Percentiles rank a stretch among this genome's conserved stretches.
These are phyloP conservation scores for Onygenales sp. DNA, from an alignment of 2,329 filamentous ascomycete genomes.

Conservation along the genomic window DNA sequence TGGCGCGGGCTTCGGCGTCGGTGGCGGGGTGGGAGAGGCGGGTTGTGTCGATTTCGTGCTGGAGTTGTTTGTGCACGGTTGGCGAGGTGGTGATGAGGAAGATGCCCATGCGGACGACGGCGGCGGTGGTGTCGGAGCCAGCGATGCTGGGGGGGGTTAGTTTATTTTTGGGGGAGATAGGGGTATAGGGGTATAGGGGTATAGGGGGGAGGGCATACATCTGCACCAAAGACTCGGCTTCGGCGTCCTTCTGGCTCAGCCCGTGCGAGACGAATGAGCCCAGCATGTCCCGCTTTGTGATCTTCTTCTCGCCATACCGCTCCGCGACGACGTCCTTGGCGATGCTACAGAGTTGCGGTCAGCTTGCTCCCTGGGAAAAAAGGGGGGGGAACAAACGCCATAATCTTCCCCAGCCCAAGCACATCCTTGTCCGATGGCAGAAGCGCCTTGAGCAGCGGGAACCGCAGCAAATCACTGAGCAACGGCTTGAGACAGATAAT, in stretches of 20 bases:
- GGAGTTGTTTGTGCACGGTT: conserved; percentile 8
- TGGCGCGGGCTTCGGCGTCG: conserved; percentile 11
- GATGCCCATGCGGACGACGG: conserved; percentile 10
- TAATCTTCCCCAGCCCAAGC: conserved; percentile 16
- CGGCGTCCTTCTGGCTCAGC: conserved; percentile 10
- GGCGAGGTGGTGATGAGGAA: conserved; percentile 11
- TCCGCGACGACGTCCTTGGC: conserved; percentile 13
- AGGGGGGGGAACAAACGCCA: conserved; percentile 10
- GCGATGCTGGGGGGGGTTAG: conserved; percentile 10
- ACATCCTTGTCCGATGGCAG: conserved; percentile 13
- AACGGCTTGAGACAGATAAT: conserved; percentile 10
- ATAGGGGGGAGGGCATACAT: neutral
- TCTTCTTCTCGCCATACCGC: conserved; percentile 12
- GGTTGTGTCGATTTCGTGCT: conserved; percentile 15
- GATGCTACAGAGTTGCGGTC: conserved; percentile 2
- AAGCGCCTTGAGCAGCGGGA: conserved; percentile 9
- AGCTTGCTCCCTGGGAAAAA: neutral
- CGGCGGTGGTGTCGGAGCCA: conserved; percentile 15
- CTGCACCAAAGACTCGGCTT: conserved; percentile 3
- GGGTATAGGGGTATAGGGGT: neutral
- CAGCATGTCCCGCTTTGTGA: conserved; percentile 18
- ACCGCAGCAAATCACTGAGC: conserved; percentile 12
- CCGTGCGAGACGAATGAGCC: conserved; percentile 21
- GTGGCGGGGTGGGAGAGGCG: conserved; percentile 6
- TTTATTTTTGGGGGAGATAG: neutral